Evolutionary conservation across 2,329 filamentous ascomycete species (phyloP).

Genomic region (Metarhizium robertsii): DNA sequence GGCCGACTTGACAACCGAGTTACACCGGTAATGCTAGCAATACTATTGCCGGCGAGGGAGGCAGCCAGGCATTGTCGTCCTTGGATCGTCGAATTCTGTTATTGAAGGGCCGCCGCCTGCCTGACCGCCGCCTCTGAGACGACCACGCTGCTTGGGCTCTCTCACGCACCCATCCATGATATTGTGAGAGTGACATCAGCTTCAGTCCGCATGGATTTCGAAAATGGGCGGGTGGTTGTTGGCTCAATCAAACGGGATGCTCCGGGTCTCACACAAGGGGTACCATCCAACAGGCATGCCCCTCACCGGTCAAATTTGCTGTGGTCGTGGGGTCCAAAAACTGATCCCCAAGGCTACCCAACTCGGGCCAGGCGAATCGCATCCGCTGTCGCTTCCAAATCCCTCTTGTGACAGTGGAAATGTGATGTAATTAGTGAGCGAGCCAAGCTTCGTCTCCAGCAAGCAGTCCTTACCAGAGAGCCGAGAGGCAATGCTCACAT

Average conservation of each 20-base stretch:
- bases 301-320: conserved; percentile 4
- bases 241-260: not conserved
- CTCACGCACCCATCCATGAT: not conserved
- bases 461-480: not conserved
- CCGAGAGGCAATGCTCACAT: not conserved
- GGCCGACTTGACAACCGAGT: not conserved
- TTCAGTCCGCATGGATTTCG: not conserved
- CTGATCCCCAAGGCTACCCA: not conserved
- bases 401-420: not conserved
- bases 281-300: conserved; percentile 3
- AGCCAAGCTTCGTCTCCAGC: not conserved
- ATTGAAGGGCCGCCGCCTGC: too few relatives aligned
- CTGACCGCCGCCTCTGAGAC: too few relatives aligned
- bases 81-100: too few relatives aligned
- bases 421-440: not conserved
- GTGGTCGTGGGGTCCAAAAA: conserved; percentile 7
- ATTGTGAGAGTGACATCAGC: not conserved
- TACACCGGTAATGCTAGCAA: not conserved
- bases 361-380: not conserved
- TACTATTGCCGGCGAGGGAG: not conserved
- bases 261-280: conserved; percentile 4
- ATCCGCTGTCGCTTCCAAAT: not conserved
- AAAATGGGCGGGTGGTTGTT: not conserved
- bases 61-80: not conserved
- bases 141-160: not conserved